Conservation (phyloP, 2,329 filamentous ascomycete genomes). For the Phyllosticta citrichinensis region DNA sequence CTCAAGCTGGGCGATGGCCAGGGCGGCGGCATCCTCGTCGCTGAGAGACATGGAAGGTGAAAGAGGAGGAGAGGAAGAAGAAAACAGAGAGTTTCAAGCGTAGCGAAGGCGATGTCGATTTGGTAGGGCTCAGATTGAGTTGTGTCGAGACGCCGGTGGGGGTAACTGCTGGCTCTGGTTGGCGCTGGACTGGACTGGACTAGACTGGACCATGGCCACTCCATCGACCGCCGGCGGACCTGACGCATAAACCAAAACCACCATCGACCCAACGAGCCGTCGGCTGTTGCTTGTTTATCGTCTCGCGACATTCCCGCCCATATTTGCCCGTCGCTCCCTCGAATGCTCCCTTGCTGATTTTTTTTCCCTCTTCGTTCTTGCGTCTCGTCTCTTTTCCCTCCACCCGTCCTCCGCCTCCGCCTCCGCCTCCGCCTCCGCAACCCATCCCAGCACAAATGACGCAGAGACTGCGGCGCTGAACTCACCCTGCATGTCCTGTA, state of each 20-base stretch:
- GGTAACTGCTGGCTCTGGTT: background rate
- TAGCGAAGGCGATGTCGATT: background rate
- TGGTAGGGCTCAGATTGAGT: constrained; percentile 5
- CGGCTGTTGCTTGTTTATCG: background rate
- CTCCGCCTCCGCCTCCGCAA: background rate
- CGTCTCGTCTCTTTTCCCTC: background rate
- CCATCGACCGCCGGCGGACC: background rate
- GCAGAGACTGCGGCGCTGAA: constrained; percentile 3
- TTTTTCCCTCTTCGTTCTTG: background rate
- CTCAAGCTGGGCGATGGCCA: constrained; percentile 28
- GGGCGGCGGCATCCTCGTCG: constrained; percentile 32
- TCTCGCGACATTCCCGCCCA: background rate
- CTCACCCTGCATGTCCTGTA: background rate
- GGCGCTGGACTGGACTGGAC: background rate
- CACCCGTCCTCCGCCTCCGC: background rate
- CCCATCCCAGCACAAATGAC: constrained; percentile 10
- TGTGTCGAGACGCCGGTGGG: constrained; percentile 1
- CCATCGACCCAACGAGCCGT: background rate
- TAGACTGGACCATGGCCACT: background rate
- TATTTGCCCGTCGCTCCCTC: background rate
- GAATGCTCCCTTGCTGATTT: background rate
- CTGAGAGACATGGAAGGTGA: constrained; percentile 26
- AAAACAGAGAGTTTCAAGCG: background rate
- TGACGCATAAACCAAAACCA: background rate
- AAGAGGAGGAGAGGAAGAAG: background rate